Evolutionary conservation across 805 yeast species (phyloP).

Genomic region (Schizosaccharomyces octosporus): DNA sequence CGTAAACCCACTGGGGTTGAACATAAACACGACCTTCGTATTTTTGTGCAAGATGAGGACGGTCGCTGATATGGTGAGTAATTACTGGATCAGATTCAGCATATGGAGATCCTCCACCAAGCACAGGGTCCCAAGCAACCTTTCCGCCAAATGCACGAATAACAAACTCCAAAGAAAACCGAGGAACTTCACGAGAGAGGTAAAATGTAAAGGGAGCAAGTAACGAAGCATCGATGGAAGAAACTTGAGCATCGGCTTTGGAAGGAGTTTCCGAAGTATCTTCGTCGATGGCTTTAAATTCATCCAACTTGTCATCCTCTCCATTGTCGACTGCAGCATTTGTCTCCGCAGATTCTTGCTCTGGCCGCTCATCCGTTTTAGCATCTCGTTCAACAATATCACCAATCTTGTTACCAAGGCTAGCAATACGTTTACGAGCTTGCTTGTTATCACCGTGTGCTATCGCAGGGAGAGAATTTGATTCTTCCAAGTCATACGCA

Average conservation of each 20-base stretch:
- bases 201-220: constrained; percentile 58
- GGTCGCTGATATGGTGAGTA: constrained; percentile 85
- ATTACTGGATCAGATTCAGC: constrained; percentile 21
- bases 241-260: background rate
- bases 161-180: constrained; percentile 72
- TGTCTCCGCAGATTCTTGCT: background rate
- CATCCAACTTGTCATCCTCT: constrained; percentile 31
- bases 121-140: constrained; percentile 61
- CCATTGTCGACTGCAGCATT: constrained; percentile 16
- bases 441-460: background rate
- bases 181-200: constrained; percentile 85
- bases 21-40: constrained; percentile 80
- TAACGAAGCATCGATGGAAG: constrained; percentile 29
- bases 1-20: constrained; percentile 97
- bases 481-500: constrained; percentile 44
- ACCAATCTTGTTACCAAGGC: background rate
- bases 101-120: constrained; percentile 35
- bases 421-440: background rate
- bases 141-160: constrained; percentile 70
- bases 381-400: background rate
- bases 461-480: background rate
- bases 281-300: constrained; percentile 27
- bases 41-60: constrained; percentile 55
- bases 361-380: background rate
- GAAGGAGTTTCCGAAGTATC: background rate